These are phyloP conservation scores for Epichloe coenophiala DNA, from an alignment of 2,329 filamentous ascomycete species.

Conservation along the genomic window DNA sequence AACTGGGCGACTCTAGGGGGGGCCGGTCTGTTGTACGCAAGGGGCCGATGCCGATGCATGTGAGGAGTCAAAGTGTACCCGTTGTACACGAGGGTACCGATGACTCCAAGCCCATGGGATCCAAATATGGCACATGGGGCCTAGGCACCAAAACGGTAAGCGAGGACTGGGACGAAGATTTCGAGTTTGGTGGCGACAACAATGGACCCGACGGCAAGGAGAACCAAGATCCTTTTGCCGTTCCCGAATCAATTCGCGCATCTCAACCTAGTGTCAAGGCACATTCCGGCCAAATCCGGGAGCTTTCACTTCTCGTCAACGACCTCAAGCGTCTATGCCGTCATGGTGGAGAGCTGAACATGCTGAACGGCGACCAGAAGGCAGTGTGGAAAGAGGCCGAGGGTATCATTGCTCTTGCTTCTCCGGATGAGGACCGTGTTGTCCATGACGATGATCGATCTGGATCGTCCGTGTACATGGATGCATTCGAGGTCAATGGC, in stretches of 20 bases:
- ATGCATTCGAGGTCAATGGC: constrained; percentile 27
- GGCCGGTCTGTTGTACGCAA: constrained; percentile 55
- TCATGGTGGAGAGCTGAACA: constrained; percentile 53
- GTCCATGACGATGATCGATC: constrained; percentile 24
- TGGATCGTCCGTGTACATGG: constrained; percentile 25
- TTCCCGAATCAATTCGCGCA: constrained; percentile 67
- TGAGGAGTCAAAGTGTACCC: constrained; percentile 71
- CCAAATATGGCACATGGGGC: constrained; percentile 74
- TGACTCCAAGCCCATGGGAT: constrained; percentile 37
- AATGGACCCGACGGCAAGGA: constrained; percentile 22
- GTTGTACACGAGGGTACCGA: constrained; percentile 51
- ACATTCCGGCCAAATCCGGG: constrained; percentile 71
- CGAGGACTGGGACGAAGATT: constrained; percentile 85
- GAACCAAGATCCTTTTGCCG: constrained; percentile 20
- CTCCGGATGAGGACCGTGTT: constrained; percentile 44
- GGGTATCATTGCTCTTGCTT: constrained; percentile 75
- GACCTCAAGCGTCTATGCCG: constrained; percentile 67
- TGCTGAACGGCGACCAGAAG: constrained; percentile 45
- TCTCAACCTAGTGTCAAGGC: constrained; percentile 71
- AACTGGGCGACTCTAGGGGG: constrained; percentile 58
- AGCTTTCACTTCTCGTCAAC: constrained; percentile 69
- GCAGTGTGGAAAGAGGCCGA: constrained; percentile 69
- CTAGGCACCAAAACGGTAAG: constrained; percentile 65
- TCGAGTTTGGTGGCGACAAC: constrained; percentile 52
- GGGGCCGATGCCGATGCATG: constrained; percentile 54